A percentile compares a stretch with the other conserved stretches of the same genome.
Evolutionary conservation across 1,284 basidiomycete genomes (phyloP).

Genomic region (Cutaneotrichosporon curvatum): DNA sequence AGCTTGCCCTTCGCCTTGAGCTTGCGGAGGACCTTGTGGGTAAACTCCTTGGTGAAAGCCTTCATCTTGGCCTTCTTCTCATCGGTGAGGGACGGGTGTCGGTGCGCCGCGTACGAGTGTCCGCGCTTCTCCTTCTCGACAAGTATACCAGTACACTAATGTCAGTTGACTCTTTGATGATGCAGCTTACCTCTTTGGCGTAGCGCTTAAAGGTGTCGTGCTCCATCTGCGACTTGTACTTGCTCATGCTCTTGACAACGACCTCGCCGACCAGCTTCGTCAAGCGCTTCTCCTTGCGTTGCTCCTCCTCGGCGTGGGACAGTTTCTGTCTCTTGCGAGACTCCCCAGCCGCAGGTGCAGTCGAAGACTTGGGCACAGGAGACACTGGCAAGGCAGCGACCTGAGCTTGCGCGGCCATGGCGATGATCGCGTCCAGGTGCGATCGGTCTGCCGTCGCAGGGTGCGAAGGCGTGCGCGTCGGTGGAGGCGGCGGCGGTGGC

Average conservation of each 20-base stretch:
- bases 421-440: conserved; percentile 46
- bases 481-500: conserved; percentile 21
- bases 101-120: conserved; percentile 61
- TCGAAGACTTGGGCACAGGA: conserved; percentile 37
- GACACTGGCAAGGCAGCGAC: conserved; percentile 8
- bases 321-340: conserved; percentile 30
- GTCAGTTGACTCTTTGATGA: background rate
- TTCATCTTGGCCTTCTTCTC: conserved; percentile 88
- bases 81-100: conserved; percentile 66
- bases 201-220: conserved; percentile 87
- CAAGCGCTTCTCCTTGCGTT: conserved; percentile 70
- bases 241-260: conserved; percentile 86
- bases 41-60: conserved; percentile 85
- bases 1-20: conserved; percentile 43
- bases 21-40: conserved; percentile 40
- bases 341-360: background rate
- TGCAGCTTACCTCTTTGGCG: conserved; percentile 72
- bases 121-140: conserved; percentile 91
- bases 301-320: conserved; percentile 26
- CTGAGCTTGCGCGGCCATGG: conserved; percentile 33
- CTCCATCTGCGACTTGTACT: conserved; percentile 72
- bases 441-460: conserved; percentile 20
- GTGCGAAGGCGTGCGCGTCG: conserved; percentile 12
- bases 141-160: conserved; percentile 67
- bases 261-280: conserved; percentile 77